A percentile compares a stretch with the other conserved stretches of the same genome.
phyloP scores from a whole-genome alignment of 306 rosid genomes.

The Rosa chinensis region DNA sequence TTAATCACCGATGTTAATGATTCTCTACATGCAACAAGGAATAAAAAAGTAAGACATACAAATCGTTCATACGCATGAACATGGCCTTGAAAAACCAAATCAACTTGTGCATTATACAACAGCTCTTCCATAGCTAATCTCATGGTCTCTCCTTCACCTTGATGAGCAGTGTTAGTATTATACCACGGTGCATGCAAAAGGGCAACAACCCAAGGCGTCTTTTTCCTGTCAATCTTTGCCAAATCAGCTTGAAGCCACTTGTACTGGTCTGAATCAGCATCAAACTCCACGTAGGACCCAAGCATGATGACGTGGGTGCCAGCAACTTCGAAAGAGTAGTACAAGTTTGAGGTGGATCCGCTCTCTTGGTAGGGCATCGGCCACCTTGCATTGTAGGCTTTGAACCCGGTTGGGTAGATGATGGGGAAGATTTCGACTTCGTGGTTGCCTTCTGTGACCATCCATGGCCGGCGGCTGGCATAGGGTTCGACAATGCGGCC shows the following conservation, averaged over 20 bases:
- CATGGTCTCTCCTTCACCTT: slow-evolving; percentile 89
- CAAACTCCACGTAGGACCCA: slow-evolving; percentile 61
- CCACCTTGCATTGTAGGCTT: slow-evolving; percentile 68
- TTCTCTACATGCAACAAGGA: background rate
- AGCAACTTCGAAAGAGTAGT: slow-evolving; percentile 58
- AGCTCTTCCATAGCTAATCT: slow-evolving; percentile 59
- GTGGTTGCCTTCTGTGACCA: slow-evolving; percentile 79
- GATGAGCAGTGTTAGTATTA: slow-evolving; percentile 66
- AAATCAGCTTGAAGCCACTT: slow-evolving; percentile 55
- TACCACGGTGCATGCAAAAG: slow-evolving; percentile 83
- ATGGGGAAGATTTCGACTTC: slow-evolving; percentile 56
- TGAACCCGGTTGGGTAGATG: slow-evolving; percentile 39
- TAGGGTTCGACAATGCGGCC: slow-evolving; percentile 72
- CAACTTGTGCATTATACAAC: slow-evolving; percentile 54
- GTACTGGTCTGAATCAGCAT: slow-evolving; percentile 45
- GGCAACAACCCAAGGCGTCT: slow-evolving; percentile 61
- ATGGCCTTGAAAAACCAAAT: slow-evolving; percentile 67
- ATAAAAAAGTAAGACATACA: slow-evolving; percentile 33
- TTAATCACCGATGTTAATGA: background rate
- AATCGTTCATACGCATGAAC: slow-evolving; percentile 88
- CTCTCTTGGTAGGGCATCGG: slow-evolving; percentile 62
- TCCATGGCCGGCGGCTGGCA: slow-evolving; percentile 78
- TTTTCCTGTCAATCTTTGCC: slow-evolving; percentile 42
- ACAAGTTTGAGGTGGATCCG: slow-evolving; percentile 61
- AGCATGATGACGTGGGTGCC: slow-evolving; percentile 58